A percentile compares a stretch with the other conserved stretches of the same genome.
Evolutionary conservation across 108 stramenopile genomes (phyloP).

Genomic region (Pseudonitzschia delicatissima): DNA sequence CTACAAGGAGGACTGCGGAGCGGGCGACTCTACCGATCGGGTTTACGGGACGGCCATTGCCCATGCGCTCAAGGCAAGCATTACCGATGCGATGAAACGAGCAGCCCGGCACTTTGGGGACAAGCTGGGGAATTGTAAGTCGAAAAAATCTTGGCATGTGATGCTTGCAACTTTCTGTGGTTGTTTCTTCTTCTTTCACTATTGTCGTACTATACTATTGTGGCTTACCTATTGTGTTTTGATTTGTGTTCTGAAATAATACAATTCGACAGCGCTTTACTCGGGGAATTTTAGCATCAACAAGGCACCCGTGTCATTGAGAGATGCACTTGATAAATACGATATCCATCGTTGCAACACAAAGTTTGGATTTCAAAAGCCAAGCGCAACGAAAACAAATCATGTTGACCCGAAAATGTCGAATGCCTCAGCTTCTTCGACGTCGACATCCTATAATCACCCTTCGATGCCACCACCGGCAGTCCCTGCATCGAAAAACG

Average conservation of each 20-base stretch:
- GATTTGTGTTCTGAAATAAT: background rate
- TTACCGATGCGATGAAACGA: conserved; percentile 85
- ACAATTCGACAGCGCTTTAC: conserved; percentile 47
- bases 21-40: conserved; percentile 75
- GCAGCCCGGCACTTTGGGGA: conserved; percentile 79
- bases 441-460: too few relatives aligned
- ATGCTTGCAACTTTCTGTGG: background rate
- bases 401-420: too few relatives aligned
- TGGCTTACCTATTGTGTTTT: background rate
- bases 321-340: conserved; percentile 63
- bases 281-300: conserved; percentile 53
- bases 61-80: conserved; percentile 73
- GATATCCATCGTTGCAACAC: conserved; percentile 68
- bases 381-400: background rate
- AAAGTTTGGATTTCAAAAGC: conserved; percentile 31
- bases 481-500: background rate
- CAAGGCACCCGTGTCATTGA: conserved; percentile 63
- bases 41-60: conserved; percentile 58
- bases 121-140: conserved; percentile 38
- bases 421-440: too few relatives aligned
- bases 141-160: background rate
- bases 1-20: conserved; percentile 79
- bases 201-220: background rate
- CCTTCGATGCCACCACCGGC: background rate
- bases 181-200: background rate